A percentile compares a stretch with the other conserved stretches of the same genome.
These are phyloP conservation scores for Vaccinium myrtillus DNA, from an alignment of 148 eudicot species.

Conservation along the genomic window DNA sequence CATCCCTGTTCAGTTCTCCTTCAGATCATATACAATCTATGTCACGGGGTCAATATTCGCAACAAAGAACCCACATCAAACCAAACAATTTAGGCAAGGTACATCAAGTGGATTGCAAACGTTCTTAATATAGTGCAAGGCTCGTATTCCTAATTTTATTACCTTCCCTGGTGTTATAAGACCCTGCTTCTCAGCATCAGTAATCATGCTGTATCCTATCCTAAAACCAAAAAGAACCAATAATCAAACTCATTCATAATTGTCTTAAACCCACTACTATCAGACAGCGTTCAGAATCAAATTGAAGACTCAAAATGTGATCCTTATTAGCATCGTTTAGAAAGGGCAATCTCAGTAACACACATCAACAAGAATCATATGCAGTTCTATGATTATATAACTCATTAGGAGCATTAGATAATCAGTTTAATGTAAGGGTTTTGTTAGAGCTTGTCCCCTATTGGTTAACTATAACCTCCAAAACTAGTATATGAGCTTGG, in stretches of 20 bases:
- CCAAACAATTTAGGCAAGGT: neutral
- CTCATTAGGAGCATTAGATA: slow-evolving; percentile 3
- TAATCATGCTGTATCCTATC: slow-evolving; percentile 93
- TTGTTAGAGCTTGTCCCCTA: too few relatives aligned
- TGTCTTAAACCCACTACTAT: neutral
- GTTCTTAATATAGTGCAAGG: neutral
- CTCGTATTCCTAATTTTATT: slow-evolving; percentile 1
- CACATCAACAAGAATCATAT: neutral
- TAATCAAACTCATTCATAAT: neutral
- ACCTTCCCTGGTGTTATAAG: slow-evolving; percentile 92
- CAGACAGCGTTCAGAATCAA: neutral
- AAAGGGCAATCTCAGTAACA: neutral
- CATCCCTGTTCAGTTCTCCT: slow-evolving; percentile 11
- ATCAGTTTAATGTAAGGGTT: neutral
- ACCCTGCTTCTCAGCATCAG: slow-evolving; percentile 88
- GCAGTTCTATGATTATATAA: neutral
- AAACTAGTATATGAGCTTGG: too few relatives aligned
- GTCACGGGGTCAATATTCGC: neutral
- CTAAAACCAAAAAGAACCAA: slow-evolving; percentile 41
- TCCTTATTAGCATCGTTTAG: neutral
- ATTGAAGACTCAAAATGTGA: neutral
- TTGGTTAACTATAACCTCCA: too few relatives aligned
- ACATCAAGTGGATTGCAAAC: neutral
- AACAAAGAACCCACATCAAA: neutral
- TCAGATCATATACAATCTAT: neutral